phyloP scores from a whole-genome alignment of 352 stramenopile species.

The Phytophthora crassamura region DNA sequence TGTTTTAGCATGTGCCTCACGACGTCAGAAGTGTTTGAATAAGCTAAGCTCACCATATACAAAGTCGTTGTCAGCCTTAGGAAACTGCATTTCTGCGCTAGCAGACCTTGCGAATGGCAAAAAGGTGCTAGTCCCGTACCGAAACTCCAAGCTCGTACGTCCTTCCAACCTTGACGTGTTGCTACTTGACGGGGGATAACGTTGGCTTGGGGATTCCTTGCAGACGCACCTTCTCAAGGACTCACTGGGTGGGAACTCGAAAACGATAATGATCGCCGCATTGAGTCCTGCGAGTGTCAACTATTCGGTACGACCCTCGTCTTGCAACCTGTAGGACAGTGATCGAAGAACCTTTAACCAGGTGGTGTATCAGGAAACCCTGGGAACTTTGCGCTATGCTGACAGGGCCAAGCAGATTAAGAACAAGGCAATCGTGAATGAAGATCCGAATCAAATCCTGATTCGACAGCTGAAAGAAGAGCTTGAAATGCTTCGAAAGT shows the following conservation, averaged over 20 bases:
- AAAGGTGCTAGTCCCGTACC: constrained; percentile 90
- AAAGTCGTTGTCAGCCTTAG: constrained; percentile 89
- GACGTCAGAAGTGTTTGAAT: background rate
- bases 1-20: background rate
- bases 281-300: constrained; percentile 89
- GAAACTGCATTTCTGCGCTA: constrained; percentile 93
- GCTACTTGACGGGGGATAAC: background rate
- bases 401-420: constrained; percentile 94
- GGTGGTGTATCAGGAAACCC: constrained; percentile 72
- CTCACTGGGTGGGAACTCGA: constrained; percentile 89
- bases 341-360: background rate
- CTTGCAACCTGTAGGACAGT: background rate
- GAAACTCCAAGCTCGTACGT: constrained; percentile 92
- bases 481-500: constrained; percentile 67
- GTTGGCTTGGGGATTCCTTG: background rate
- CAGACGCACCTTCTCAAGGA: constrained; percentile 88
- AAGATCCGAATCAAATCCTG: constrained; percentile 90
- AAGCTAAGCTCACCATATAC: constrained; percentile 7
- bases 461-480: constrained; percentile 89
- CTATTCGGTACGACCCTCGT: constrained; percentile 59
- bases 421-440: constrained; percentile 93
- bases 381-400: constrained; percentile 92
- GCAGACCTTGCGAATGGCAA: constrained; percentile 88
- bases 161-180: background rate
- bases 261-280: constrained; percentile 92